Evolutionary conservation across 2,329 filamentous ascomycete genomes (phyloP), one percentile per base, ranked within the genome.

Genomic region (Neofusicoccum sp.): DNA sequence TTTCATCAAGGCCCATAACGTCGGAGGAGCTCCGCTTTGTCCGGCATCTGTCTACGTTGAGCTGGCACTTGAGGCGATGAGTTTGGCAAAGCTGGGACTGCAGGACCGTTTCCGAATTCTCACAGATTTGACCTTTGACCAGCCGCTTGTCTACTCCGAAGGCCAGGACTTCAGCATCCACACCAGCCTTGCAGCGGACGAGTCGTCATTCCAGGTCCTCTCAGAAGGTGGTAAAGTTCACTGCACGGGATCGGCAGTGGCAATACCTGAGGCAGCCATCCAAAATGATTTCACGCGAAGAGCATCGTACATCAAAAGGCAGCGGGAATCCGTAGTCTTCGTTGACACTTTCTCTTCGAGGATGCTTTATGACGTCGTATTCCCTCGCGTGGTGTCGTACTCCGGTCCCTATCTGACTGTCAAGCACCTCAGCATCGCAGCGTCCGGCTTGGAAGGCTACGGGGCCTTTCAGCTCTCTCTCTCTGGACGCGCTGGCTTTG

Each of bases 321-420:
- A 67, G 16, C 56, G 61, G 4, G 52, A 48, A 22, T 66, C 64
- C 4, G 63, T 52, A 8, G 59, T 61, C 28, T 65, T 66, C 6
- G 50, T 67, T 5, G 68, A 72, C 48, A 68, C 66, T 14, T 70
- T 71, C 61, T 66, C 65, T 2, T 63, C 67, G 2, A 67, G 68
- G 41, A 70, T 70, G 41, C 64, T 74, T 7, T 74, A 74, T 47
- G 65, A 72, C 8, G 64, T 67, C 49, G 69, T 74, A n/a, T 74
- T 74, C 63, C 71, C 71, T 22, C 68, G 72, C 28, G 72, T 74
- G 7, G 72, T 74, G 1, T 48, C 62, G 2, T 74, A 74, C 54
- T 64, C 67, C 3, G 63, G 66, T 6, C 68, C 66, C 3, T 73
- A 70, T 60, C 59, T 68, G 47, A 71, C 69, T 2, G 61, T 74